These are phyloP conservation scores for Phanerochaete carnosa DNA, from an alignment of 768 basidiomycete species.

Conservation along the genomic window DNA sequence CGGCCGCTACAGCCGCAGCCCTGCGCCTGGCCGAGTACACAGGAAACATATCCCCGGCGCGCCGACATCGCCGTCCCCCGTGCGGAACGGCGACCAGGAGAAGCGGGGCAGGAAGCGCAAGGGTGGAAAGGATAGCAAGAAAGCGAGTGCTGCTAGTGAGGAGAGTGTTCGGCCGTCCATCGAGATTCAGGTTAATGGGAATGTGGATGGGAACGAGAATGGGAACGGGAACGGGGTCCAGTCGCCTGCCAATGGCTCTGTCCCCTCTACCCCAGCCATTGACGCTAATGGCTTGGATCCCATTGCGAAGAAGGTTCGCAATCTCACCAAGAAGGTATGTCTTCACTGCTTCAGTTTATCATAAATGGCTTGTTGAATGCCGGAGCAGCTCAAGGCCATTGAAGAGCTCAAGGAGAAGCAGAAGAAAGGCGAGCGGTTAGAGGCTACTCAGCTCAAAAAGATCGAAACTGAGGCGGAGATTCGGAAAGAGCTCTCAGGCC, in stretches of 20 bases:
- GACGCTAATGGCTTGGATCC: constrained; percentile 65
- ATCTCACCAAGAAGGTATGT: constrained; percentile 91
- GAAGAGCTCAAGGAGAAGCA: constrained; percentile 95
- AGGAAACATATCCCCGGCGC: constrained; percentile 73
- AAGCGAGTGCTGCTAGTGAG: constrained; percentile 23
- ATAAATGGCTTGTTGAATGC: not conserved
- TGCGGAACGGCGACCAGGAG: constrained; percentile 40
- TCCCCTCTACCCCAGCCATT: constrained; percentile 52
- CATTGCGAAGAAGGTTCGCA: constrained; percentile 88
- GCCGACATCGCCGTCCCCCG: constrained; percentile 45
- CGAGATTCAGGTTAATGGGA: constrained; percentile 31
- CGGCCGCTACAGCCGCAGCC: constrained; percentile 55
- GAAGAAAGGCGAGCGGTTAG: constrained; percentile 85
- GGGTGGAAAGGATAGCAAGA: constrained; percentile 41
- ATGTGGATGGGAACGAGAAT: no score
- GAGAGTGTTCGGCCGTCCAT: constrained; percentile 30
- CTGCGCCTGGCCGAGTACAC: constrained; percentile 39
- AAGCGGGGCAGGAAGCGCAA: constrained; percentile 55
- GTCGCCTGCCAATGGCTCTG: constrained; percentile 26
- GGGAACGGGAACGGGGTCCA: constrained; percentile 17
- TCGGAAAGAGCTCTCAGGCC: constrained; percentile 64
- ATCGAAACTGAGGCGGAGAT: constrained; percentile 90
- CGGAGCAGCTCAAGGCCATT: constrained; percentile 87
- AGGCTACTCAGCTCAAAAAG: constrained; percentile 95
- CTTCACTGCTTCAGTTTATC: not conserved